phyloP scores from a whole-genome alignment of 139 green algal genomes.

The Tetraselmis chui region DNA sequence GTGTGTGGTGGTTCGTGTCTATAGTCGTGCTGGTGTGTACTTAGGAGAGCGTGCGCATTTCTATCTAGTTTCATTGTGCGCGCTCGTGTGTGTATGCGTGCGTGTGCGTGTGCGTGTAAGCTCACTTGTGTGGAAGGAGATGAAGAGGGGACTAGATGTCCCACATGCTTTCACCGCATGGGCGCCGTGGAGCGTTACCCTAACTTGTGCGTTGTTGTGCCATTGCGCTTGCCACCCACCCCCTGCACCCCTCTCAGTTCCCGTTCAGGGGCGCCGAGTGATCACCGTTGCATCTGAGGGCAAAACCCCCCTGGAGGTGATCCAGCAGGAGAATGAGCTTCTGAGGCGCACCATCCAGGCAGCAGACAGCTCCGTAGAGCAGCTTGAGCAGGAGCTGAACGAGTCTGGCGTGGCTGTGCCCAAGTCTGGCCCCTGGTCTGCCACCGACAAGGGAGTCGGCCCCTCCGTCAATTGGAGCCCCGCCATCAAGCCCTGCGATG shows the following conservation, averaged over 20 bases:
- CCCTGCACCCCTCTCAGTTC: not conserved
- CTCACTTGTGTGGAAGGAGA: too few relatives aligned
- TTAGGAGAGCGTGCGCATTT: too few relatives aligned
- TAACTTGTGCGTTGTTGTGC: too few relatives aligned
- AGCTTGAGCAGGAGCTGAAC: slow-evolving; percentile 15
- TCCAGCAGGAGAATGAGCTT: slow-evolving; percentile 68
- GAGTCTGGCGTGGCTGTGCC: not conserved
- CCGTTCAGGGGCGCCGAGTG: not conserved
- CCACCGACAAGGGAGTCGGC: not conserved
- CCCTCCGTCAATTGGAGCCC: slow-evolving; percentile 11
- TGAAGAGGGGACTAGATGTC: too few relatives aligned
- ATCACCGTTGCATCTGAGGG: not conserved
- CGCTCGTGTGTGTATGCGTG: too few relatives aligned
- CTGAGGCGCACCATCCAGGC: slow-evolving; percentile 51
- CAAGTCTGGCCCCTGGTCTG: not conserved
- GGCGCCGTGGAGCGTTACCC: too few relatives aligned
- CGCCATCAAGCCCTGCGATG: not conserved
- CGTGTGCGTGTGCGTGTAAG: too few relatives aligned
- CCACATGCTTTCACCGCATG: too few relatives aligned
- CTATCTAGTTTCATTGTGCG: too few relatives aligned
- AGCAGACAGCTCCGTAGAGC: slow-evolving; percentile 18
- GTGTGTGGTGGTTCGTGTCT: too few relatives aligned
- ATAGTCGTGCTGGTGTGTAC: too few relatives aligned
- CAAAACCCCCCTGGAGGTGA: slow-evolving; percentile 46
- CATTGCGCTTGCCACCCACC: too few relatives aligned